Evolutionary conservation across 1,284 basidiomycete genomes (phyloP).

Genomic region (Rhizoctonia solani): DNA sequence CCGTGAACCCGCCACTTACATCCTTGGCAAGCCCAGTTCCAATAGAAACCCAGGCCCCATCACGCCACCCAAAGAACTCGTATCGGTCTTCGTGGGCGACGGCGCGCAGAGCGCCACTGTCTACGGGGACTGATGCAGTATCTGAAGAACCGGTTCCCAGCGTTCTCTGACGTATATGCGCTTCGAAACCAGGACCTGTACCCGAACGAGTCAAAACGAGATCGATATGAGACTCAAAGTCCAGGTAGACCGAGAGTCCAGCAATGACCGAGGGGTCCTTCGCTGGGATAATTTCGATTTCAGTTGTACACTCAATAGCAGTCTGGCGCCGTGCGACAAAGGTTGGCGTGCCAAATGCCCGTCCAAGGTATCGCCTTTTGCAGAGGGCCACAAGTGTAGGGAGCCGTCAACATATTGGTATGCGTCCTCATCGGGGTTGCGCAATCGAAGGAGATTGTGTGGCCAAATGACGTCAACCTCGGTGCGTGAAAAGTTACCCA

Average conservation of each 20-base stretch:
- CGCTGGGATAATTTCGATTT: constrained; percentile 6
- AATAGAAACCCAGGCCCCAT: constrained; percentile 2
- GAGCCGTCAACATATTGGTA: neutral
- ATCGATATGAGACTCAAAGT: constrained; percentile 25
- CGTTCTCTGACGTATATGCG: neutral
- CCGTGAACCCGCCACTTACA: constrained; percentile 34
- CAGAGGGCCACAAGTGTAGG: neutral
- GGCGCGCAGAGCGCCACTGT: constrained; percentile 23
- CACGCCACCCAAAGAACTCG: constrained; percentile 6
- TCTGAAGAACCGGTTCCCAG: constrained; percentile 7
- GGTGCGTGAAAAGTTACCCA: neutral
- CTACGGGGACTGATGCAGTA: neutral
- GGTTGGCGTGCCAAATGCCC: constrained; percentile 10
- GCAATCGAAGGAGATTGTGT: constrained; percentile 29
- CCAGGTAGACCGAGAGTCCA: constrained; percentile 31
- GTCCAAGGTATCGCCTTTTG: constrained; percentile 5
- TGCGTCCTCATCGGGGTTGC: constrained; percentile 26
- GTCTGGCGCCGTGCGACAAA: constrained; percentile 35
- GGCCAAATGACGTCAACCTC: constrained; percentile 17
- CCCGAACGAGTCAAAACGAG: neutral
- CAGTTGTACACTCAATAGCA: constrained; percentile 24
- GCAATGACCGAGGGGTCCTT: neutral
- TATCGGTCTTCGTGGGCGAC: constrained; percentile 9
- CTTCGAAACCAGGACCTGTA: neutral
- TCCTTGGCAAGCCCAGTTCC: constrained; percentile 8